Evolutionary conservation across 2,329 filamentous ascomycete genomes (phyloP).

Genomic region (Aspergillus neoniger): DNA sequence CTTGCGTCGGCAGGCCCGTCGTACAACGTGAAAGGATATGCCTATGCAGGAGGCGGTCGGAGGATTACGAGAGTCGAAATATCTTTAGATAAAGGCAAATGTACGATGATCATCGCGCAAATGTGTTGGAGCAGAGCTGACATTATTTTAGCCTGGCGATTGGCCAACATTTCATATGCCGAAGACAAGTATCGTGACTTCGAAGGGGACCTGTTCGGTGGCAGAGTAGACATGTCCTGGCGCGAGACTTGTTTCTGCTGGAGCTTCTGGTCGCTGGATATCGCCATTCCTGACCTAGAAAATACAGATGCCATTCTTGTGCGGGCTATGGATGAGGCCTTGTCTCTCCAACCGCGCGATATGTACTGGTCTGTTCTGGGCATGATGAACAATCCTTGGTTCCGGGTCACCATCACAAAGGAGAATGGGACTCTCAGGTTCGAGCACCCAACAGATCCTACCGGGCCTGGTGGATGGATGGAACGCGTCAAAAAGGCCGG

Average conservation of each 20-base stretch:
- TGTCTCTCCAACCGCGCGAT: conserved; percentile 83
- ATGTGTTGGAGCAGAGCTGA: conserved; percentile 14
- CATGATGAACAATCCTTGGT: conserved; percentile 99
- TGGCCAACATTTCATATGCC: conserved; percentile 77
- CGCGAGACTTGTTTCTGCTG: conserved; percentile 83
- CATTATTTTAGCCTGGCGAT: conserved; percentile 59
- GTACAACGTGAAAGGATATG: conserved; percentile 77
- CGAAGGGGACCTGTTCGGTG: conserved; percentile 68
- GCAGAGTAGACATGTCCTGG: conserved; percentile 77
- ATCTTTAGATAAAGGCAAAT: conserved; percentile 77
- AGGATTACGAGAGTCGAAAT: conserved; percentile 80
- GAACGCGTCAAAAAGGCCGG: conserved; percentile 81
- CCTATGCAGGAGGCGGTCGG: conserved; percentile 84
- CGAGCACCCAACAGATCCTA: conserved; percentile 85
- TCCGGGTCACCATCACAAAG: conserved; percentile 72
- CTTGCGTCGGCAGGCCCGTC: conserved; percentile 51
- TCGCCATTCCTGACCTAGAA: conserved; percentile 64
- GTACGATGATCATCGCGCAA: conserved; percentile 24
- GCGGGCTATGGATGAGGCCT: conserved; percentile 84
- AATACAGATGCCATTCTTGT: conserved; percentile 73
- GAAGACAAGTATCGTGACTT: conserved; percentile 79
- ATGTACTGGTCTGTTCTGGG: conserved; percentile 96
- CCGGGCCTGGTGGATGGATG: conserved; percentile 87
- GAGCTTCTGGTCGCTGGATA: conserved; percentile 83
- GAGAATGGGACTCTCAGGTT: conserved; percentile 69